phyloP scores from a whole-genome alignment of 2,329 filamentous ascomycete species.

The Epichloe sylvatica region DNA sequence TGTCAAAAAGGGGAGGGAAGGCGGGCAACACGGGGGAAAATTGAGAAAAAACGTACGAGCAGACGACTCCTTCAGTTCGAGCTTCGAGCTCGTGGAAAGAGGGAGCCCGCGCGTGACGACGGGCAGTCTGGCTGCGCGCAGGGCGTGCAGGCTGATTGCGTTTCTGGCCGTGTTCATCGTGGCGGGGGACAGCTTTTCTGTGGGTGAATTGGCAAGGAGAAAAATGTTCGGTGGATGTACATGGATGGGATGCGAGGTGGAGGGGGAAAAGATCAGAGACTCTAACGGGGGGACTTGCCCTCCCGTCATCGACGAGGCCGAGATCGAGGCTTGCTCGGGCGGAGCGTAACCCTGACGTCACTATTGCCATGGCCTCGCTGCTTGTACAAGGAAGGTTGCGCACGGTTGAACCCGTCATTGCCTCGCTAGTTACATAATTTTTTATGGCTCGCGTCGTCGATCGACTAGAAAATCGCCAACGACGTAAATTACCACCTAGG shows the following conservation, averaged over 20 bases:
- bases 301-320: not conserved
- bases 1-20: no score
- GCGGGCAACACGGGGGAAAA: no score
- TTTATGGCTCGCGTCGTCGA: not conserved
- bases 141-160: slow-evolving; percentile 7
- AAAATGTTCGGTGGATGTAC: not conserved
- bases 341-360: slow-evolving; percentile 8
- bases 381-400: not conserved
- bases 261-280: no score
- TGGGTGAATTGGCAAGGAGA: not conserved
- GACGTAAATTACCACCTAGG: no score
- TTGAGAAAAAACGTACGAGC: slow-evolving; percentile 14
- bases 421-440: not conserved
- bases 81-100: slow-evolving; percentile 15
- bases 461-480: no score
- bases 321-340: not conserved
- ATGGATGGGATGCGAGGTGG: not conserved
- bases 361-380: slow-evolving; percentile 4
- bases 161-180: slow-evolving; percentile 3
- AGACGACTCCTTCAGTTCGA: slow-evolving; percentile 25
- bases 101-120: slow-evolving; percentile 12
- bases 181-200: not conserved
- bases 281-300: no score
- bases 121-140: slow-evolving; percentile 12
- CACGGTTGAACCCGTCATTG: not conserved